A percentile compares a stretch with the other conserved stretches of the same genome.
These are phyloP conservation scores for Tulasnella sp. DNA, from an alignment of 768 basidiomycete genomes.

Conservation along the genomic window DNA sequence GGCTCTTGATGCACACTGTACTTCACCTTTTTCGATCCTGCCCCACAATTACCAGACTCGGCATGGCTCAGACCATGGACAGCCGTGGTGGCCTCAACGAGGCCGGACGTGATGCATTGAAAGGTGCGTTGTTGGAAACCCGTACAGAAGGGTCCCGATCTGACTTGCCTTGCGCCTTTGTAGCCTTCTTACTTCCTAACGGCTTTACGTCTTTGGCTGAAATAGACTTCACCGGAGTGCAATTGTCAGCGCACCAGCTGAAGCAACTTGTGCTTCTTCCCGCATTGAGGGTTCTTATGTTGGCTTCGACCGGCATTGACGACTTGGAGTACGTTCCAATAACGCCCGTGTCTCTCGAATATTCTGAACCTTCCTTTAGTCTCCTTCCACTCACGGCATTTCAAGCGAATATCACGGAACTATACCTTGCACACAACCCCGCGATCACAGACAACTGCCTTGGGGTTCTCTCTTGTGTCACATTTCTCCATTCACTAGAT, in stretches of 20 bases:
- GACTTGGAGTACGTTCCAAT: background rate
- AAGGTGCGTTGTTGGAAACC: background rate
- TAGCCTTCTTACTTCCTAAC: background rate
- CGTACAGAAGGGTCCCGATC: background rate
- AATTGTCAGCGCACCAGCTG: background rate
- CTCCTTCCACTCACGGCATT: background rate
- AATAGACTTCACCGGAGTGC: background rate
- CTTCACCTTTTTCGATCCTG: background rate
- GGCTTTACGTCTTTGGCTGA: background rate
- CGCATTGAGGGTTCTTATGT: background rate
- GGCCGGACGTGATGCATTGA: background rate
- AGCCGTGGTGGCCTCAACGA: background rate
- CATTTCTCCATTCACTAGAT: background rate
- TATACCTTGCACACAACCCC: background rate
- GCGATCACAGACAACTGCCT: background rate
- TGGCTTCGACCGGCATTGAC: background rate
- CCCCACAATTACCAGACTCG: background rate
- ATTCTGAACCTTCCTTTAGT: background rate
- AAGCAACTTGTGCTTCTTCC: background rate
- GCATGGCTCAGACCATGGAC: constrained; percentile 1
- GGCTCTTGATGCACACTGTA: background rate
- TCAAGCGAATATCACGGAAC: background rate
- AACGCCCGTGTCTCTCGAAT: background rate
- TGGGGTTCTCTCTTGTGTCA: background rate
- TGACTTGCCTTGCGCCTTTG: background rate